Conservation (phyloP, 345 rosid genomes). For the Ricinus communis region DNA sequence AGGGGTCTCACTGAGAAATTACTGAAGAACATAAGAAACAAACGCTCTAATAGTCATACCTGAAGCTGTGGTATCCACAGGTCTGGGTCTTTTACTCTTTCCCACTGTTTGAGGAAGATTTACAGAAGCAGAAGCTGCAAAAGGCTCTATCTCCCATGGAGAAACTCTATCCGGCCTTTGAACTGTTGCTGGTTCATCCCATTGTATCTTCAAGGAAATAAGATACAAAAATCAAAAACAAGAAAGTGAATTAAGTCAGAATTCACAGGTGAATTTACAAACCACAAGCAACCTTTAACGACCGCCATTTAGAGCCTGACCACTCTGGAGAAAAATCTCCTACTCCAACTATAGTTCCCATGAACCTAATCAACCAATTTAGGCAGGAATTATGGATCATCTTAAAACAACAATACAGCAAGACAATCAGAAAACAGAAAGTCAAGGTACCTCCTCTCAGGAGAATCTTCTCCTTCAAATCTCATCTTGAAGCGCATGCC, state of each 20-base stretch:
- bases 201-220: conserved; percentile 56
- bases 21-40: background rate
- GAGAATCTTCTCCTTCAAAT: conserved; percentile 92
- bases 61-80: conserved; percentile 46
- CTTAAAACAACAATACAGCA: background rate
- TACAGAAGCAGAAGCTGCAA: conserved; percentile 42
- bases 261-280: conserved; percentile 12
- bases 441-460: conserved; percentile 67
- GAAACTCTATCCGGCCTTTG: conserved; percentile 85
- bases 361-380: conserved; percentile 51
- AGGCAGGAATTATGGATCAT: background rate
- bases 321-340: conserved; percentile 78
- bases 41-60: conserved; percentile 32
- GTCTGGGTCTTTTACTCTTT: conserved; percentile 80
- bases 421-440: background rate
- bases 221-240: conserved; percentile 29
- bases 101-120: conserved; percentile 42
- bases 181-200: conserved; percentile 91
- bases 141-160: conserved; percentile 91
- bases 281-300: conserved; percentile 54
- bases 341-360: conserved; percentile 82
- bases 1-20: background rate
- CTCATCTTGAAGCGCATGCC: conserved; percentile 91
- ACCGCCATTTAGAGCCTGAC: conserved; percentile 84
- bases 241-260: conserved; percentile 9